Evolutionary conservation across 1,139 yeast genomes (phyloP), one percentile per base, ranked within the genome.

Genomic region (Blastobotrys buckinghamii): DNA sequence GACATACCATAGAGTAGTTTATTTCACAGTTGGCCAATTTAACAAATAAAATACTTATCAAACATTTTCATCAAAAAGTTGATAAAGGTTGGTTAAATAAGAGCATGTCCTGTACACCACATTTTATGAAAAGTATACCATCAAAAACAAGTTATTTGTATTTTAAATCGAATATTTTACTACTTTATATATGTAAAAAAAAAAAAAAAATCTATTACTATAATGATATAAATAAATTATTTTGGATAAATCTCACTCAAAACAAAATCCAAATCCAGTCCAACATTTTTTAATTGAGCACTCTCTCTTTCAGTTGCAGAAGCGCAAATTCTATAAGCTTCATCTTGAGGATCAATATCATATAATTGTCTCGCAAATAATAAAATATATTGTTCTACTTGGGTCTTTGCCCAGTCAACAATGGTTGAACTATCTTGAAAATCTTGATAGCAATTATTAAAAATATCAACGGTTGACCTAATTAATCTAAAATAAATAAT

Each of bases 351-450:
- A 44, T 79, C 74, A 10, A 87, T 79, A 17, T 85, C 88, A 54
- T 80, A 73, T 35, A 88, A 68, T 59, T 85, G 92, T 51, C 84
- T 78, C 44, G 81, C 78, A 57, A 88, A 76, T 20, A 81, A 68
- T 16, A 69, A 68, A 33, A 81, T 79, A 58, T 84, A 82, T 47
- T 72, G 72, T 46, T 79, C 77, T 33, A 86, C 79, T 61, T 84
- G 87, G 1, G 75, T 76, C 49, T 78, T 76, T 40, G 86, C 80
- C 96, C 96, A 88, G 44, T 76, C 74, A 1, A 79, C 79, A 5
- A 81, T 69, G 54, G 66, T 71, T 59, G 71, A 71, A 48, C 68
- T 55, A 46, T 53, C 52, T 44, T 64, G 64, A 26, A 62, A 61
- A 9, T 65, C 65, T 12, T 66, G 61, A 56, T 78, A 81, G 30